Percentiles rank a stretch among this genome's conserved stretches.
Conservation (phyloP, 2,329 filamentous ascomycete genomes). For the Biscogniauxia sp. region DNA sequence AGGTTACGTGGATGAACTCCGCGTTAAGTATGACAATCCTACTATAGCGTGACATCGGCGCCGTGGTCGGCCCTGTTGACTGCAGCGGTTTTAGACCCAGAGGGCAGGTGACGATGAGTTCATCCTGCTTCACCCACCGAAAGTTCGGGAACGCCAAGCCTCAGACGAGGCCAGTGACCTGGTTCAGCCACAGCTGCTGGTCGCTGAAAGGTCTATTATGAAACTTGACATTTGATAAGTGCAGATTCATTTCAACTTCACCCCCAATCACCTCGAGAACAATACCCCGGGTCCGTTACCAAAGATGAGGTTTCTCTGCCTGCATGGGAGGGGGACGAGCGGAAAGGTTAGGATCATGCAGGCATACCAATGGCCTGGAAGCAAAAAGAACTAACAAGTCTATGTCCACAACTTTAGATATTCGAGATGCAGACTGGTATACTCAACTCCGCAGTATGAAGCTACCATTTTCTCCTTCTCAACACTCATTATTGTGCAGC, state of each 20-base stretch:
- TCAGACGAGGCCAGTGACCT: background rate
- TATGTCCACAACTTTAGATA: constrained; percentile 14
- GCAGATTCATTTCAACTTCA: background rate
- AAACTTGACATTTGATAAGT: background rate
- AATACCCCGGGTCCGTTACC: background rate
- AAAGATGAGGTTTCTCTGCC: constrained; percentile 22
- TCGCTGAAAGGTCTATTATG: background rate
- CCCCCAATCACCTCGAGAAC: background rate
- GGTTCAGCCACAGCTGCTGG: background rate
- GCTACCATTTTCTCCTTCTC: constrained; percentile 2
- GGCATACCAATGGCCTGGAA: constrained; percentile 1
- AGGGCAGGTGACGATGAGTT: background rate
- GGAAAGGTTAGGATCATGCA: constrained; percentile 19
- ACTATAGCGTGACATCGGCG: background rate
- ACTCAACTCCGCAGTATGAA: background rate
- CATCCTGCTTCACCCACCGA: background rate
- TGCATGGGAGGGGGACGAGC: constrained; percentile 26
- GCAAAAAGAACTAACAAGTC: constrained; percentile 10
- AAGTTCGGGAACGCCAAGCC: background rate
- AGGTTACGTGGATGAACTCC: background rate
- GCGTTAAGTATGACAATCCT: background rate
- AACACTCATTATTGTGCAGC: constrained; percentile 16
- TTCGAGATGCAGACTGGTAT: constrained; percentile 30
- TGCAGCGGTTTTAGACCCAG: background rate
- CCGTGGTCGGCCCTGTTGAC: background rate